Percentiles rank a stretch among this genome's conserved stretches.
Conservation (phyloP, 2,329 filamentous ascomycete genomes). For the Eutypa lata region DNA sequence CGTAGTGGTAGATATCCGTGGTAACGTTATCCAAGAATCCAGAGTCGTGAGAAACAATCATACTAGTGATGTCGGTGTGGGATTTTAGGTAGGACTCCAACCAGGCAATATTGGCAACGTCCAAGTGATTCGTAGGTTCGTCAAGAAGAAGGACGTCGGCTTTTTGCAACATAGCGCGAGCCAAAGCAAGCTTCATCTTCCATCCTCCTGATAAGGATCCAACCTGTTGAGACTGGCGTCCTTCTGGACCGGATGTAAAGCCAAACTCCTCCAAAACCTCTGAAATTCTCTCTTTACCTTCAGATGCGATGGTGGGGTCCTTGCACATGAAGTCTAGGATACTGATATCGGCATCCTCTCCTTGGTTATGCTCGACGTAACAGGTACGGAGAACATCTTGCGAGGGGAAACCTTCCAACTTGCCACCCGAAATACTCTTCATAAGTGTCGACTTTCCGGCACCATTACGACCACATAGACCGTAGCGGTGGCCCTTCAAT, state of each 20-base stretch:
- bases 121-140: slow-evolving; percentile 98
- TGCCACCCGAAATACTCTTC: slow-evolving; percentile 92
- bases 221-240: slow-evolving; percentile 83
- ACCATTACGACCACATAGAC: slow-evolving; percentile 94
- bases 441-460: slow-evolving; percentile 99
- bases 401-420: slow-evolving; percentile 93
- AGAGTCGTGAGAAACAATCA: slow-evolving; percentile 99
- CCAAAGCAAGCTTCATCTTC: slow-evolving; percentile 99
- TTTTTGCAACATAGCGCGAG: slow-evolving; percentile 91
- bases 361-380: slow-evolving; percentile 99
- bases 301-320: slow-evolving; percentile 78
- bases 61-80: slow-evolving; percentile 93
- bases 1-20: slow-evolving; percentile 99
- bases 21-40: slow-evolving; percentile 95
- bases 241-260: slow-evolving; percentile 85
- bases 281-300: slow-evolving; percentile 77
- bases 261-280: slow-evolving; percentile 87
- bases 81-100: slow-evolving; percentile 90
- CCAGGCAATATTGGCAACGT: slow-evolving; percentile 95
- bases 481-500: slow-evolving; percentile 94
- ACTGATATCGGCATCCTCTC: slow-evolving; percentile 93
- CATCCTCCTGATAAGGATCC: slow-evolving; percentile 95
- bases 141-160: slow-evolving; percentile 96
- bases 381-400: slow-evolving; percentile 92
- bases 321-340: slow-evolving; percentile 91